Percentiles rank a stretch among this genome's conserved stretches.
Evolutionary conservation across 208 protist species (phyloP).

Genomic region (Acanthamoeba healyi): DNA sequence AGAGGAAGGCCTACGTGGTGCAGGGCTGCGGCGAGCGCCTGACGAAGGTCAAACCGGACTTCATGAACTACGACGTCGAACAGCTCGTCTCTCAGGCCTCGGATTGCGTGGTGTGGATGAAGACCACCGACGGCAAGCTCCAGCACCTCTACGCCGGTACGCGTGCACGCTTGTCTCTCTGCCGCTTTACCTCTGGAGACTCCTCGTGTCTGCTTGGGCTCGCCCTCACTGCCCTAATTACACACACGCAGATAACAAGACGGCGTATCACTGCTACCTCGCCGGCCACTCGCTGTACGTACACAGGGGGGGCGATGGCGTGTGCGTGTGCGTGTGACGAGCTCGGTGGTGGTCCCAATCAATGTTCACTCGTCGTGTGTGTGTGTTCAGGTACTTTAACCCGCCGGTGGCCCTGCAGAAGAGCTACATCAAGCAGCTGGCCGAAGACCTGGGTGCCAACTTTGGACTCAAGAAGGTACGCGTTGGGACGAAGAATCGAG

Average conservation of each 20-base stretch:
- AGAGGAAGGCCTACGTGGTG: slow-evolving; percentile 60
- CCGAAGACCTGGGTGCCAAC: slow-evolving; percentile 57
- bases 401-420: slow-evolving; percentile 48
- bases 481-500: too few species aligned
- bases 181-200: background rate
- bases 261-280: slow-evolving; percentile 64
- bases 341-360: too few species aligned
- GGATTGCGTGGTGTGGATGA: slow-evolving; percentile 69
- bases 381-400: slow-evolving; percentile 15
- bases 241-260: slow-evolving; percentile 21
- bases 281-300: slow-evolving; percentile 62
- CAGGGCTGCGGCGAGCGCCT: slow-evolving; percentile 56
- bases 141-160: slow-evolving; percentile 44
- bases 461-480: slow-evolving; percentile 51
- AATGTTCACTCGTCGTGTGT: background rate
- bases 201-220: background rate
- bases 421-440: slow-evolving; percentile 62
- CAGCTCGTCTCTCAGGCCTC: slow-evolving; percentile 11
- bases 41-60: slow-evolving; percentile 26
- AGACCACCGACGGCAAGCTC: slow-evolving; percentile 60
- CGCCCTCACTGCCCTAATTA: background rate
- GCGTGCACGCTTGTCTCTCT: too few species aligned
- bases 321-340: too few species aligned
- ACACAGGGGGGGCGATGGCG: too few species aligned
- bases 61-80: slow-evolving; percentile 61